Percentiles rank a stretch among this genome's conserved stretches.
These are phyloP conservation scores for Vitis hybrid DNA, from an alignment of 177 flowering plant genomes.

Conservation along the genomic window DNA sequence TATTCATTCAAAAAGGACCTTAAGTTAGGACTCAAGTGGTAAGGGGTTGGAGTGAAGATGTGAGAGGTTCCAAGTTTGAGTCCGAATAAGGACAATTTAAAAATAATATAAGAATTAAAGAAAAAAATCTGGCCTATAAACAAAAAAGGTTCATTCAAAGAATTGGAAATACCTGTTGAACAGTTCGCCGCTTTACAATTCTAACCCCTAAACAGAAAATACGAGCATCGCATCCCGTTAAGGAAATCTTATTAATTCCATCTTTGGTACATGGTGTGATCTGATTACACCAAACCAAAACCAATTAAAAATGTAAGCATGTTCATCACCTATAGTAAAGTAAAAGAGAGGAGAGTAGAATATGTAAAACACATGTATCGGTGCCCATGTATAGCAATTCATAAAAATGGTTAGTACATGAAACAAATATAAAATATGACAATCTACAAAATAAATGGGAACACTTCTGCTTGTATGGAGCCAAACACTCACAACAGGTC, in stretches of 20 bases:
- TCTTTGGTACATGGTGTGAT: slow-evolving; percentile 77
- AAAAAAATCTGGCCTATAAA: neutral
- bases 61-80: too few species aligned
- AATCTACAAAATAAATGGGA: neutral
- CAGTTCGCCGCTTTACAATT: slow-evolving; percentile 71
- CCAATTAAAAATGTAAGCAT: neutral
- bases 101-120: neutral
- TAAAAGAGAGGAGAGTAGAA: too few species aligned
- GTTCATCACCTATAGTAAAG: neutral
- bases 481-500: slow-evolving; percentile 70
- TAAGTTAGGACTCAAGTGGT: too few species aligned
- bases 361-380: too few species aligned
- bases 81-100: neutral
- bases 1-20: too few species aligned
- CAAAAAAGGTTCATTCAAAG: neutral
- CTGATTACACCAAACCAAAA: slow-evolving; percentile 40
- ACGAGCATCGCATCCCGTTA: slow-evolving; percentile 90
- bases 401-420: too few species aligned
- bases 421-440: neutral
- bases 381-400: too few species aligned
- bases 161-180: slow-evolving; percentile 60
- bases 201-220: slow-evolving; percentile 94
- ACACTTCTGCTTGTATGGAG: neutral
- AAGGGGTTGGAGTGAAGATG: too few species aligned
- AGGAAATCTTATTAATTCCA: slow-evolving; percentile 69